Percentiles rank a stretch among this genome's conserved stretches.
Conservation (phyloP, 169 alveolate genomes). For the Cryptosporidium canis region DNA sequence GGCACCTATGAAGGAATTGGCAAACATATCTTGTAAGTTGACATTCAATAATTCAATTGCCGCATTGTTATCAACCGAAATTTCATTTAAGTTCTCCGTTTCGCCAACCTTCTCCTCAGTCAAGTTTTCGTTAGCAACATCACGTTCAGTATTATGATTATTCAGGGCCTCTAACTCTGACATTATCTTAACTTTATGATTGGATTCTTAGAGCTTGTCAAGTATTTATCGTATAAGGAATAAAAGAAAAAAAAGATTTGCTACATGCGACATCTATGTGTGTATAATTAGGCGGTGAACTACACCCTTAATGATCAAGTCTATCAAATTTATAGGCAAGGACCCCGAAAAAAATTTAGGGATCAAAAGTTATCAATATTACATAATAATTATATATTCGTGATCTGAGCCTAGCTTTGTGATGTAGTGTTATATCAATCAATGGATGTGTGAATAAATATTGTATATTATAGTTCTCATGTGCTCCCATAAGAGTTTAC, state of each 20-base stretch:
- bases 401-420: too few species aligned
- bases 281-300: slow-evolving; percentile 42
- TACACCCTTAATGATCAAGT: slow-evolving; percentile 3
- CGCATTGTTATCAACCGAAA: slow-evolving; percentile 72
- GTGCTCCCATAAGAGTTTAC: too few species aligned
- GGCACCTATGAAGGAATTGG: slow-evolving; percentile 67
- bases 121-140: not conserved
- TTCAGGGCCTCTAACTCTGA: slow-evolving; percentile 16
- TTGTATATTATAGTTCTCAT: too few species aligned
- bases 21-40: slow-evolving; percentile 71
- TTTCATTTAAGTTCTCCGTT: slow-evolving; percentile 12
- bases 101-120: not conserved
- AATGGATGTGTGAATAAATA: too few species aligned
- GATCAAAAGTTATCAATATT: too few species aligned
- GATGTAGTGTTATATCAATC: too few species aligned
- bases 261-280: slow-evolving; percentile 63
- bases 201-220: not conserved
- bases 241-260: slow-evolving; percentile 14
- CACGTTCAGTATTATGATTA: slow-evolving; percentile 1
- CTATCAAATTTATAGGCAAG: not conserved
- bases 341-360: not conserved
- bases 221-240: not conserved
- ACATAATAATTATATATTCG: too few species aligned
- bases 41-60: slow-evolving; percentile 69
- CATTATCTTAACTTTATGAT: not conserved